Percentiles rank a stretch among this genome's conserved stretches.
Evolutionary conservation across 352 stramenopile species (phyloP).

Genomic region (Phytophthora quininea): DNA sequence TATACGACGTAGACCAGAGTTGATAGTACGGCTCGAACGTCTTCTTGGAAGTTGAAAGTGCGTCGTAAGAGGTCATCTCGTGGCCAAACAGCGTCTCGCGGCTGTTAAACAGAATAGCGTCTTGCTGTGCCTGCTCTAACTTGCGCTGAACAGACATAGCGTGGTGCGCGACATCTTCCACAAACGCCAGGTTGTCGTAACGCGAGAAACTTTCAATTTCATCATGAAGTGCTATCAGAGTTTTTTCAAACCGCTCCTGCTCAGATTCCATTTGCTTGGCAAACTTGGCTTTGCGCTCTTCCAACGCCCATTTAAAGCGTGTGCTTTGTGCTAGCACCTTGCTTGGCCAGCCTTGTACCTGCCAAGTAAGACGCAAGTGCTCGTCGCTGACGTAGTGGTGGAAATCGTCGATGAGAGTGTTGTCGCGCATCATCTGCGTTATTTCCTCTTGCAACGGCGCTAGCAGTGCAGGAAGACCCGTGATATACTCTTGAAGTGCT

Average conservation of each 20-base stretch:
- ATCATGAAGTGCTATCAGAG: conserved; percentile 74
- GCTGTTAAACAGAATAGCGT: conserved; percentile 93
- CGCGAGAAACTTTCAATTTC: conserved; percentile 90
- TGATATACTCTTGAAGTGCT: conserved; percentile 89
- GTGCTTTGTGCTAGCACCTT: conserved; percentile 86
- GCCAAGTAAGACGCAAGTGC: conserved; percentile 89
- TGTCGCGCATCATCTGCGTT: conserved; percentile 77
- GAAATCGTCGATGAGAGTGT: conserved; percentile 84
- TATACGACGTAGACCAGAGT: conserved; percentile 91
- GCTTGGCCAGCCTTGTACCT: conserved; percentile 89
- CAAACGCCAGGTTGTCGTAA: conserved; percentile 89
- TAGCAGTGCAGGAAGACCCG: conserved; percentile 66
- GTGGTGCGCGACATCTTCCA: conserved; percentile 89
- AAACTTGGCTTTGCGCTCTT: conserved; percentile 88
- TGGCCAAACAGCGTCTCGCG: conserved; percentile 91
- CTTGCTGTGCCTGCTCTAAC: conserved; percentile 89
- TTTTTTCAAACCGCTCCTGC: conserved; percentile 93
- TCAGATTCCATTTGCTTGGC: conserved; percentile 94
- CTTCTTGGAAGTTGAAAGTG: conserved; percentile 88
- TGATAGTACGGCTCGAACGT: conserved; percentile 95
- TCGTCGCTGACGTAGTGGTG: conserved; percentile 85
- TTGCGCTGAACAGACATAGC: conserved; percentile 88
- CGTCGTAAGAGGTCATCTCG: conserved; percentile 90
- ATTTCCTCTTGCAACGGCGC: conserved; percentile 86
- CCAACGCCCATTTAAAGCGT: conserved; percentile 74